Percentiles rank a stretch among this genome's conserved stretches.
These are phyloP conservation scores for Lathyrus tuberosus DNA, from an alignment of 306 rosid genomes.

Conservation along the genomic window DNA sequence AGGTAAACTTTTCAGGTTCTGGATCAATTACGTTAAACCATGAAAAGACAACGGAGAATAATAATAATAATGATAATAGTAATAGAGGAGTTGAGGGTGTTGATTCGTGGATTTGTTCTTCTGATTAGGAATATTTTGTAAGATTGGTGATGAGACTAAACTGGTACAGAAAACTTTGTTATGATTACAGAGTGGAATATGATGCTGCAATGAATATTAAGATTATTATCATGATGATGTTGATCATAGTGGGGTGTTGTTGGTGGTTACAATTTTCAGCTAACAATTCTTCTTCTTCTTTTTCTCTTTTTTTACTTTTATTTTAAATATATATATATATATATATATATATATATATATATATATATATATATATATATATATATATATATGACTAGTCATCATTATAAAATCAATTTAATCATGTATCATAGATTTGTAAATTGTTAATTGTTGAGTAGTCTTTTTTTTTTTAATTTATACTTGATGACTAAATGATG, in stretches of 20 bases:
- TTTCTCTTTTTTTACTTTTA: constrained; percentile 5
- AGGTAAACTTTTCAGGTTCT: constrained; percentile 46
- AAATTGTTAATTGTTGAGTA: constrained; percentile 17
- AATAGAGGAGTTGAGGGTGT: constrained; percentile 36
- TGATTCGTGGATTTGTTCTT: constrained; percentile 78
- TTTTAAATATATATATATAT: constrained; percentile 4
- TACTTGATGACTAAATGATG: constrained; percentile 30
- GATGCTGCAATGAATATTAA: constrained; percentile 42
- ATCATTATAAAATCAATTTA: constrained; percentile 41
- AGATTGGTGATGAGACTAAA: constrained; percentile 29
- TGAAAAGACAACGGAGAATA: constrained; percentile 44
- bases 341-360: too few species aligned
- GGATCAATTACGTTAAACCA: constrained; percentile 49
- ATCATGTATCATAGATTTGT: constrained; percentile 40
- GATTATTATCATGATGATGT: constrained; percentile 38
- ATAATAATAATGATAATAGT: not conserved
- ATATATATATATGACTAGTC: constrained; percentile 19
- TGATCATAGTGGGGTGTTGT: constrained; percentile 35
- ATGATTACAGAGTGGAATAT: constrained; percentile 48
- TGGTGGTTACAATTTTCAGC: constrained; percentile 54
- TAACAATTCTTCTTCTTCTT: constrained; percentile 26
- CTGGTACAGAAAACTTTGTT: constrained; percentile 41
- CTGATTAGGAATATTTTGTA: constrained; percentile 47
- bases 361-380: too few species aligned
- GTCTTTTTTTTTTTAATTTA: constrained; percentile 32